Evolutionary conservation across 1,139 yeast species (phyloP).

Genomic region (Geotrichum cucujoidarum): DNA sequence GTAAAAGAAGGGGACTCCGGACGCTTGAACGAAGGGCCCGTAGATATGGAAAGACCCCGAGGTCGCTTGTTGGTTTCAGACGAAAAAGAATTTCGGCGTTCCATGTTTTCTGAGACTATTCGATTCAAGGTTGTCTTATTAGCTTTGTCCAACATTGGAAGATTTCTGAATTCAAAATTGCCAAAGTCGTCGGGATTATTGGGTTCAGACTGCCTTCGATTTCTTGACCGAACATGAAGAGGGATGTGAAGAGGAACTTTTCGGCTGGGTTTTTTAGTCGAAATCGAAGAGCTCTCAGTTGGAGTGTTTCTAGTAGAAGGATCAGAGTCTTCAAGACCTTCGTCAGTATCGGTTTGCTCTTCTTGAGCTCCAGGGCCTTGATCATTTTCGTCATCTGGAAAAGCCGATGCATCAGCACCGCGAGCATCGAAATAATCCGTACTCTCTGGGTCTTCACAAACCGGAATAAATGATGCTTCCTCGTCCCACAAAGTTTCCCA

Average conservation of each 20-base stretch:
- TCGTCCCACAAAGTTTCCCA: constrained; percentile 74
- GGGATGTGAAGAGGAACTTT: constrained; percentile 47
- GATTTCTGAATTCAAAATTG: constrained; percentile 80
- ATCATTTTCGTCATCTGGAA: constrained; percentile 22
- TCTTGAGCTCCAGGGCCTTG: constrained; percentile 21
- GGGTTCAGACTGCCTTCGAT: constrained; percentile 57
- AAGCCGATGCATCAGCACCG: constrained; percentile 56
- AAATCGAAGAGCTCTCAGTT: too few relatives aligned
- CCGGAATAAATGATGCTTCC: constrained; percentile 82
- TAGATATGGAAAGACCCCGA: constrained; percentile 28
- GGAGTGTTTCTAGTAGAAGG: constrained; percentile 17
- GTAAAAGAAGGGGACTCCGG: constrained; percentile 18
- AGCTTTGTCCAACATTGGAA: constrained; percentile 86
- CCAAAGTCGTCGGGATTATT: constrained; percentile 66
- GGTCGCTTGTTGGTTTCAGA: constrained; percentile 20
- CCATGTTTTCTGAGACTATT: constrained; percentile 74
- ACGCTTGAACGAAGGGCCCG: constrained; percentile 12
- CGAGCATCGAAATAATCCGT: constrained; percentile 89
- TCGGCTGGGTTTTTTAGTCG: too few relatives aligned
- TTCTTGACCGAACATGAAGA: constrained; percentile 55
- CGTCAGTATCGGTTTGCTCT: constrained; percentile 21
- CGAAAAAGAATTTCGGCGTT: constrained; percentile 27
- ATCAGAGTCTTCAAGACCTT: constrained; percentile 11
- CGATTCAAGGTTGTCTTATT: constrained; percentile 87
- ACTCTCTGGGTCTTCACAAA: constrained; percentile 70